Evolutionary conservation across 2,329 filamentous ascomycete genomes (phyloP), one percentile per base, ranked within the genome.

Genomic region (Phaeoacremonium minimum): DNA sequence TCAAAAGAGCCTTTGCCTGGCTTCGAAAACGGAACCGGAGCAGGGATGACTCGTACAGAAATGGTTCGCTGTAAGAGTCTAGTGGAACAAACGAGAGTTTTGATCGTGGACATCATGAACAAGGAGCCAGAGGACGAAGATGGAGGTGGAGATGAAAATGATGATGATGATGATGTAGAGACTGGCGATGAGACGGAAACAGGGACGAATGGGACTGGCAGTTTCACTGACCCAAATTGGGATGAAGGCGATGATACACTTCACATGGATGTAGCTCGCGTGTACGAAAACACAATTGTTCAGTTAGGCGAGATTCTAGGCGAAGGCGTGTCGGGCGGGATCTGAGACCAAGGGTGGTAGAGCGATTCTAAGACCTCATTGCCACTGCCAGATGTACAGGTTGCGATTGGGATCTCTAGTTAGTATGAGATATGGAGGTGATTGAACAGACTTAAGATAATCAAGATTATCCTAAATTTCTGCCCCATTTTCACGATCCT

Each of bases 11-110:
- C 66, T 0, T 65, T 95, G 2, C 81, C 87, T 0, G 87, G 88
- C 0, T 88, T 90, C 44, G 76, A 80, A 45, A 70, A 66, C 6
- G 75, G 75, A 1, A 64, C 71, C 5, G 61, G 69, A 1, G 77
- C 80, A 0, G 83, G 87, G 1, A 83, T 87, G 67, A 88, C 81
- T 2, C 68, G 62, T 14, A 91, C 86, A 1, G 88, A 96, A 57
- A 95, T 93, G 71, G 88, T 97, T 7, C 77, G 91, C 28, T 84
- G 90, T 45, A 84, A 86, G 53, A 87, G 86, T 51, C 66, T 94
- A 18, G 85, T 89, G 1, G 86, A 94, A 53, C 76, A 83, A 46
- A 86, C 85, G 13, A 73, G 90, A 17, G 64, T 88, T 7, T 60
- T 78, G 5, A 77, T 91, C 39, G 77, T 88, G 2, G 80, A 86